Percentiles rank a stretch among this genome's conserved stretches.
These are phyloP conservation scores for Gliomastix tumulicola DNA, from an alignment of 2,329 filamentous ascomycete species.

Conservation along the genomic window DNA sequence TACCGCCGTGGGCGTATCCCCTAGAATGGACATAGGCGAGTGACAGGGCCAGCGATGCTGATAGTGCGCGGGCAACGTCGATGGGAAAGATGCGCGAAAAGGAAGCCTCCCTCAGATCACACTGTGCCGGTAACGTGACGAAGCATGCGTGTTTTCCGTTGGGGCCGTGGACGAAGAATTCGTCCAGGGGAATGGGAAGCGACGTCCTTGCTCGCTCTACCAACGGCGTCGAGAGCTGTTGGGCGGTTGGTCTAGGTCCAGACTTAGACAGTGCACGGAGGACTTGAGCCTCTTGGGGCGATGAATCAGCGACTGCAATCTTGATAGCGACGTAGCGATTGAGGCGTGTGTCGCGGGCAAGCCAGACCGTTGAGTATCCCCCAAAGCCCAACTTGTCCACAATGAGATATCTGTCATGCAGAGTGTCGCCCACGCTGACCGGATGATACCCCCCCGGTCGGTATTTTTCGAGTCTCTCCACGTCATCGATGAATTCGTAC, in stretches of 20 bases:
- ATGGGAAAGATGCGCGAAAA: slow-evolving; percentile 14
- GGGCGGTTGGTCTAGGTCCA: not conserved
- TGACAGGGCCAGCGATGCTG: slow-evolving; percentile 17
- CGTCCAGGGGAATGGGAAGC: too few species aligned
- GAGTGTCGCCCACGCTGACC: slow-evolving; percentile 23
- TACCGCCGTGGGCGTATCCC: slow-evolving; percentile 22
- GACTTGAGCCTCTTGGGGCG: slow-evolving; percentile 10
- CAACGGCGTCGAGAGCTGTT: slow-evolving; percentile 5
- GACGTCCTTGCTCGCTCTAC: too few species aligned
- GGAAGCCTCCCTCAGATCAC: slow-evolving; percentile 12
- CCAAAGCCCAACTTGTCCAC: slow-evolving; percentile 19
- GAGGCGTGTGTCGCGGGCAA: slow-evolving; percentile 14
- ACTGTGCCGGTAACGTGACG: slow-evolving; percentile 13
- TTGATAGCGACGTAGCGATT: slow-evolving; percentile 21
- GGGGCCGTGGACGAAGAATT: slow-evolving; percentile 14
- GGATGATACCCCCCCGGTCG: slow-evolving; percentile 28
- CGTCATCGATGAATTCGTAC: slow-evolving; percentile 9
- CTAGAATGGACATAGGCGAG: slow-evolving; percentile 18
- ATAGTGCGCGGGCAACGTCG: slow-evolving; percentile 15
- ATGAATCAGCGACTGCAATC: slow-evolving; percentile 15
- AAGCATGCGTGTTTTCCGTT: slow-evolving; percentile 19
- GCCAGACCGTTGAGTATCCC: slow-evolving; percentile 22
- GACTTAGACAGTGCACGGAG: slow-evolving; percentile 8
- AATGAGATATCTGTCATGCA: slow-evolving; percentile 16
- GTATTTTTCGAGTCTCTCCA: slow-evolving; percentile 18